Evolutionary conservation across 148 eudicot genomes (phyloP).

Genomic region (Fagopyrum esculentum): DNA sequence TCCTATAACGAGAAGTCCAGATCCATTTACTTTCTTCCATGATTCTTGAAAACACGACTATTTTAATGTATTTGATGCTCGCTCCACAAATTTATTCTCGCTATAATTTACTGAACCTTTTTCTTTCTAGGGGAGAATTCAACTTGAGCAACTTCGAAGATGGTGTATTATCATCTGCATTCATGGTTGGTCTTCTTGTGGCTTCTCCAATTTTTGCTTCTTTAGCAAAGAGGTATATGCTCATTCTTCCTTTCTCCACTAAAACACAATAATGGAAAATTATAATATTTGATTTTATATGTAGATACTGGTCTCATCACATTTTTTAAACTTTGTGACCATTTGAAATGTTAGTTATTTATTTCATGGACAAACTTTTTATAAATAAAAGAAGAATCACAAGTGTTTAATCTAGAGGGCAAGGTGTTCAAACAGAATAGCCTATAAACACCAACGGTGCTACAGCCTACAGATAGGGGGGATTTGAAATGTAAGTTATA

Average conservation of each 20-base stretch:
- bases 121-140: slow-evolving; percentile 61
- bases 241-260: background rate
- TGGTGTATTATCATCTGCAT: slow-evolving; percentile 92
- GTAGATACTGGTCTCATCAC: background rate
- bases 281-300: background rate
- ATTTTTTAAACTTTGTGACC: background rate
- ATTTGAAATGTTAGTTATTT: background rate
- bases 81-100: background rate
- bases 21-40: background rate
- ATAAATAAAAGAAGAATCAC: background rate
- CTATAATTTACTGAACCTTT: background rate
- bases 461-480: background rate
- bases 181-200: slow-evolving; percentile 95
- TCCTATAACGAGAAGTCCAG: background rate
- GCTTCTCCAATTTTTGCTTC: slow-evolving; percentile 92
- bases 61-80: background rate
- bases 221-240: slow-evolving; percentile 62
- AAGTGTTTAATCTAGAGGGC: background rate
- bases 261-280: background rate
- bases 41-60: background rate
- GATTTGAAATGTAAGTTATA: background rate
- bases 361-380: background rate
- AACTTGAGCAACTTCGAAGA: slow-evolving; percentile 81
- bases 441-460: background rate
- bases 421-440: background rate